Percentiles rank a stretch among this genome's conserved stretches.
Evolutionary conservation across 164 flowering plant genomes (phyloP).

Genomic region (Aristolochia fimbriata): DNA sequence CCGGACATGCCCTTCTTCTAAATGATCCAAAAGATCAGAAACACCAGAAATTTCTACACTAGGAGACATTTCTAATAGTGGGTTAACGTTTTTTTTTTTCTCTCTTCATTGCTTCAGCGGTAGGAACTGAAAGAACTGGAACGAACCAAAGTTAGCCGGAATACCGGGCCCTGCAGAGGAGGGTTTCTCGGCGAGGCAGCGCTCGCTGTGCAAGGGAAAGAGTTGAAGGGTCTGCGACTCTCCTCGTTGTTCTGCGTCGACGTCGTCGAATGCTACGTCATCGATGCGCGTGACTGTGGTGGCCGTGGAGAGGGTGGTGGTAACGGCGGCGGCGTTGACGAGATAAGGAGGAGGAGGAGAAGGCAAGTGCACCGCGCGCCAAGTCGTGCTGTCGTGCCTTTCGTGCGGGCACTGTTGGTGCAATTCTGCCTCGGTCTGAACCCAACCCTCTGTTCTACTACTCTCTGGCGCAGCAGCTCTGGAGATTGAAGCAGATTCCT

Average conservation of each 20-base stretch:
- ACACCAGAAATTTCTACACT: background rate
- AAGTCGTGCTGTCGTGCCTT: conserved; percentile 33
- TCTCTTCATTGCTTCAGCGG: conserved; percentile 41
- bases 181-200: conserved; percentile 2
- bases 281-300: conserved; percentile 1
- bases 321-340: conserved; percentile 9
- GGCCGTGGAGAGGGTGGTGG: conserved; percentile 1
- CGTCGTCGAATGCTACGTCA: no score
- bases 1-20: background rate
- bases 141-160: conserved; percentile 14
- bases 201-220: conserved; percentile 40
- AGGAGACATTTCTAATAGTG: background rate
- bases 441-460: conserved; percentile 34
- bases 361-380: conserved; percentile 45
- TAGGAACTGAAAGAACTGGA: conserved; percentile 63
- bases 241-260: background rate
- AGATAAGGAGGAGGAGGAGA: conserved; percentile 20
- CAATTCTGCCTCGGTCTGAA: conserved; percentile 33
- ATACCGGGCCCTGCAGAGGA: background rate
- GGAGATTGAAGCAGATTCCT: conserved; percentile 37
- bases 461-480: conserved; percentile 35
- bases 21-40: no score
- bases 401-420: conserved; percentile 25
- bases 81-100: background rate
- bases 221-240: conserved; percentile 56